These are phyloP conservation scores for Naganishia vishniacii DNA, from an alignment of 768 basidiomycete species.

Conservation along the genomic window DNA sequence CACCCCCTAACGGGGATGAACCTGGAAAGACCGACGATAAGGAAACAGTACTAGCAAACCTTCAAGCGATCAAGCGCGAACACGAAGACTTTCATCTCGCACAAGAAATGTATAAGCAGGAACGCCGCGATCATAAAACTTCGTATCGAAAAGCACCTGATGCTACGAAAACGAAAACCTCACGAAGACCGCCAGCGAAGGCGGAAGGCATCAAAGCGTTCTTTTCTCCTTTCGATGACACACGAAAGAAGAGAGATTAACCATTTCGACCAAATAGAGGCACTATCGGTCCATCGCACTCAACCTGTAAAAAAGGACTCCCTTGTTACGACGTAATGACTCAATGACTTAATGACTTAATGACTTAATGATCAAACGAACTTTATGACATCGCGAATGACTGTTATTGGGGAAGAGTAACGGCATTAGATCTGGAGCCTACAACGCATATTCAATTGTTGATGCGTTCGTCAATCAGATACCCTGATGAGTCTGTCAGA, in stretches of 20 bases:
- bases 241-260: neutral
- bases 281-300: neutral
- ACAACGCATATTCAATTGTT: no score
- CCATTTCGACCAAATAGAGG: neutral
- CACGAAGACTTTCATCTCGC: conserved; percentile 90
- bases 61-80: conserved; percentile 53
- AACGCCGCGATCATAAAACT: conserved; percentile 32
- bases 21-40: conserved; percentile 8
- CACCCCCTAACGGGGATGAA: conserved; percentile 36
- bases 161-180: conserved; percentile 36
- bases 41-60: conserved; percentile 17
- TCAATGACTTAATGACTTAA: neutral
- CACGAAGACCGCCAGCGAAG: conserved; percentile 50
- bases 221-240: conserved; percentile 29
- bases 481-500: no score
- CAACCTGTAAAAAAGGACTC: neutral
- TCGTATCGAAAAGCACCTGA: conserved; percentile 21
- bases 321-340: neutral
- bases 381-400: no score
- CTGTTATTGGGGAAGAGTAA: no score
- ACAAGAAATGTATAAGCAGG: conserved; percentile 60
- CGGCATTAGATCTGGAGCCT: no score
- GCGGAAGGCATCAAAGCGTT: conserved; percentile 46
- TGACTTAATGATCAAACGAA: no score
- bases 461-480: no score